Evolutionary conservation across 2,329 filamentous ascomycete species (phyloP).

Genomic region (Monosporascus ibericus): DNA sequence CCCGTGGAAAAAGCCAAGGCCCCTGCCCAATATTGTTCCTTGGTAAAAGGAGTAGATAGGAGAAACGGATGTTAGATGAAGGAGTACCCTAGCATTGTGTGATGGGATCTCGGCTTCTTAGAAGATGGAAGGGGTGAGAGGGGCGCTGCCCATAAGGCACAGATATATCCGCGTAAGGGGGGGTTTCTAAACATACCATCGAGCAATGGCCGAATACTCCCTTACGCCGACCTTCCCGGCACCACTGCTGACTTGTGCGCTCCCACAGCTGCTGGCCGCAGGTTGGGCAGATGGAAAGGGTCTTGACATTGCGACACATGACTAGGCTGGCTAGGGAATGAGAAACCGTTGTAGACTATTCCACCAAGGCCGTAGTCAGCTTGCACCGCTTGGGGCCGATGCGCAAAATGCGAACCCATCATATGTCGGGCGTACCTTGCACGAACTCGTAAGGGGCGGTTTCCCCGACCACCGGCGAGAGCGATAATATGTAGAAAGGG

Average conservation of each 20-base stretch:
- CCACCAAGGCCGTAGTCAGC: not conserved
- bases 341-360: not conserved
- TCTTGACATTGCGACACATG: conserved; percentile 12
- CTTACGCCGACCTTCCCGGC: conserved; percentile 5
- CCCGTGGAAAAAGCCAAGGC: no score
- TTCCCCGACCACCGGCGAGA: not conserved
- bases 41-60: no score
- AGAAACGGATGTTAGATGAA: no score
- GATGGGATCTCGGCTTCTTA: no score
- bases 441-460: not conserved
- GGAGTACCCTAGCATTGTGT: no score
- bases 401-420: not conserved
- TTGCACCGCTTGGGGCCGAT: not conserved
- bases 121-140: no score
- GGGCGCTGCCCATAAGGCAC: no score
- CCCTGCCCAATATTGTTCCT: no score
- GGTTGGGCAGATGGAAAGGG: conserved; percentile 8
- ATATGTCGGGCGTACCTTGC: not conserved
- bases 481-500: not conserved
- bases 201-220: conserved; percentile 10
- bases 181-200: not conserved
- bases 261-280: conserved; percentile 9
- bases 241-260: conserved; percentile 9
- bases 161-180: not conserved
- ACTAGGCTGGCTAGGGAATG: not conserved